A percentile compares a stretch with the other conserved stretches of the same genome.
phyloP scores from a whole-genome alignment of 2,329 filamentous ascomycete species.

The Basipetospora chlamydospora region DNA sequence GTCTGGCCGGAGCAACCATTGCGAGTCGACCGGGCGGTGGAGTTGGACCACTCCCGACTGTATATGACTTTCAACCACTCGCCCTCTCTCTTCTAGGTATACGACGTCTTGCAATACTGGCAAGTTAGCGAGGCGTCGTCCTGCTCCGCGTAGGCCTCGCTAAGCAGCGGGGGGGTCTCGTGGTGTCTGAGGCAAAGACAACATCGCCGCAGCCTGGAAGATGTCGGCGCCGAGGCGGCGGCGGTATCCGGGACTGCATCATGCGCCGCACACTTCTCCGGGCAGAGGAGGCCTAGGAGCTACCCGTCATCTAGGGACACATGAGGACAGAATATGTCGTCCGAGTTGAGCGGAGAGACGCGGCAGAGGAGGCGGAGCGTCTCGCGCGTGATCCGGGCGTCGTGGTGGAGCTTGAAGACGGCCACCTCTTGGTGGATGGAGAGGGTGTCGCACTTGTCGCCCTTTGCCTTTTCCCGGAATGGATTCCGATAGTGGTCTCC shows the following conservation, averaged over 20 bases:
- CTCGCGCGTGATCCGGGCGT: background rate
- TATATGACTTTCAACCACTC: no score
- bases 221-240: background rate
- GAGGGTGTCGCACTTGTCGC: background rate
- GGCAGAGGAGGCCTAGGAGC: background rate
- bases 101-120: no score
- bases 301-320: background rate
- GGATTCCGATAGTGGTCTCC: no score
- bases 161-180: background rate
- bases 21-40: background rate
- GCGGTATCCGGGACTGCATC: background rate
- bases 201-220: background rate
- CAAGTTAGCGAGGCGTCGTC: no score
- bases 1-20: background rate
- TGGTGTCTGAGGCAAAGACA: background rate
- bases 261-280: background rate
- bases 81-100: no score
- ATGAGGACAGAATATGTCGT: background rate
- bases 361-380: no score
- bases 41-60: no score
- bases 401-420: background rate
- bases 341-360: no score
- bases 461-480: no score
- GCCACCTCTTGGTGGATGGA: background rate
- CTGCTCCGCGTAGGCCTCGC: background rate